phyloP scores from a whole-genome alignment of 2,329 filamentous ascomycete species.

The Sporothrix luriei region DNA sequence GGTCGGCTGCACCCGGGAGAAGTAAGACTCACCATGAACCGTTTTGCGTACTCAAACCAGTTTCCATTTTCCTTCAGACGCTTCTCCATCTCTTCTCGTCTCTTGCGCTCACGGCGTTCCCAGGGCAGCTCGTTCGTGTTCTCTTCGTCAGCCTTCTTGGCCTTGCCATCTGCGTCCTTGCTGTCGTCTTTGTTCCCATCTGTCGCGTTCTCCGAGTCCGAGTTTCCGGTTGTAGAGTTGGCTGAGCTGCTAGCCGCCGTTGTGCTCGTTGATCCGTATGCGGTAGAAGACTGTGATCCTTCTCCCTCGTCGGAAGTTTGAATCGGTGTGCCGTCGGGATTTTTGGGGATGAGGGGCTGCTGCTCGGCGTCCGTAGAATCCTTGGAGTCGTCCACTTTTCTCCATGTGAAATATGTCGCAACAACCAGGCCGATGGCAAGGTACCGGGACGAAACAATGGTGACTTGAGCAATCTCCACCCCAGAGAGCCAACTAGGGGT shows the following conservation, averaged over 20 bases:
- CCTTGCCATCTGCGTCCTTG: constrained; percentile 36
- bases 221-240: constrained; percentile 43
- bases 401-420: constrained; percentile 41
- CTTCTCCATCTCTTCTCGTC: constrained; percentile 64
- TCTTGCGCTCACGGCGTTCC: constrained; percentile 57
- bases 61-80: constrained; percentile 73
- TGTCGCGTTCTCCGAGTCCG: constrained; percentile 43
- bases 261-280: constrained; percentile 50
- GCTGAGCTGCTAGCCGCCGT: constrained; percentile 34
- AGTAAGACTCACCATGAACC: constrained; percentile 59
- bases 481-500: constrained; percentile 26
- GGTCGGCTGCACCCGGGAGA: no score
- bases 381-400: constrained; percentile 33
- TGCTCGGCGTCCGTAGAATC: constrained; percentile 44
- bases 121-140: constrained; percentile 56
- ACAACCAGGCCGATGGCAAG: constrained; percentile 44
- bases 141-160: constrained; percentile 40
- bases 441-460: constrained; percentile 43
- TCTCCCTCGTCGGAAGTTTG: constrained; percentile 27
- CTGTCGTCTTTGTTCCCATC: constrained; percentile 29
- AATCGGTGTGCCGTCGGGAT: constrained; percentile 36
- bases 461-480: constrained; percentile 41
- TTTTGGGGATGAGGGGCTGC: constrained; percentile 58
- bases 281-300: constrained; percentile 30
- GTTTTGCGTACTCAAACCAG: constrained; percentile 75